Base-by-base conservation (phyloP, 345 rosid genomes). In the Rhodomyrtus tomentosa region DNA sequence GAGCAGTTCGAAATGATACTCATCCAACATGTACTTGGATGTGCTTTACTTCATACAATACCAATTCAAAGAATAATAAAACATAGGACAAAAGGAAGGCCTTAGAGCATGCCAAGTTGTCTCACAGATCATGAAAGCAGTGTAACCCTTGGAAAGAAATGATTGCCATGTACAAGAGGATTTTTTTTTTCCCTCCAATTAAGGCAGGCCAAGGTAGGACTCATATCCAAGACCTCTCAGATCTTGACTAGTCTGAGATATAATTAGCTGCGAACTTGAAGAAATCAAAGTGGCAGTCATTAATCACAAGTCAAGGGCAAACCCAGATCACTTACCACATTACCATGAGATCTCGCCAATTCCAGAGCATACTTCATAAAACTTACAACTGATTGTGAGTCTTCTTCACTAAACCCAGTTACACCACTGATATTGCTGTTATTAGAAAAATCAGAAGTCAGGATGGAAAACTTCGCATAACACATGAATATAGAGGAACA, bases 371-470 rank as follows among this genome's bases (percentile, higher is more conserved):
- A 81, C 89, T 89, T 94, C 96, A 94, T 95, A 90, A 90, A 93
- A 72, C 84, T 88, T 86, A 83, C 86, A 83, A 94, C 83, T 50
- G 92, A 90, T 58, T 83, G 86, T 25, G 93, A 84, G 50, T 93
- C 98, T 80, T 93, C 95, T 45, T 93, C 92, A 85, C 88, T 89
- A 83, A 96, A 95, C 83, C 98, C 95, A 90, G 91, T 86, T 84
- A 95, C 92, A 83, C 99, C 98, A 80, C 91, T 92, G 84, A 94
- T 93, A 86, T 92, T 94, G 93, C 98, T 94, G 91, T 40, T n/a
- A 72, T 42, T 36, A 45, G 58, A 13, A 82, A 62, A 32, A 49
- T 50, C 36, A 7, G 50, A 73, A 52, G 52, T 54, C n/a, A 42
- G 20, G 52, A 29, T 25, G 24, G 38, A 50, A 42, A 21, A 7